Evolutionary conservation across 2,329 filamentous ascomycete genomes (phyloP), one percentile per base, ranked within the genome.

Genomic region (Byssothecium circinans): DNA sequence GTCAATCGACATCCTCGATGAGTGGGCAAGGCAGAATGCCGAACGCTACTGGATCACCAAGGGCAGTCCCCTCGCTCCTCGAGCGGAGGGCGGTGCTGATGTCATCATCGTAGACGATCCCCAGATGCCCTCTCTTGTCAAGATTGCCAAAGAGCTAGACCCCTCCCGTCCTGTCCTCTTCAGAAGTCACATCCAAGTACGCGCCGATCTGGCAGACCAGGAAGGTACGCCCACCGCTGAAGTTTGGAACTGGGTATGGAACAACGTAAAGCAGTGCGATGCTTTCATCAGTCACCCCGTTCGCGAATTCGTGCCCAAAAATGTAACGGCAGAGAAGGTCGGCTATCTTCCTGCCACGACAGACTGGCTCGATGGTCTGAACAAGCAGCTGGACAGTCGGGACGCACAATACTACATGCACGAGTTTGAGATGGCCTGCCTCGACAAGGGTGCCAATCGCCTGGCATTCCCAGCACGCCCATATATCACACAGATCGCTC

Each of bases 241-340:
- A 52, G 83, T 87, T 10, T 94, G 89, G 88, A 74, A 80, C 23
- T 90, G 84, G 73, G 73, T 94, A 8, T 92, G 87, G 87, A 74
- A 81, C 40, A 81, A 83, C 53, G 87, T 90, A 59, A 78, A 86
- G 61, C 70, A 80, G 1, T 84, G 86, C 8, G 88, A 94, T 68
- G 75, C 90, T 65, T 94, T 91, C 70, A 86, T 94, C 69, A 89
- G 86, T 59, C 89, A 94, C 58, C 89, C 89, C 0, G 87, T 94
- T 43, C 82, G 81, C 34, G 77, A 79, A 19, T 94, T 92, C 57
- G 87, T 94, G 8, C 89, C 89, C 2, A 72, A 77, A 23, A 84
- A 76, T 47, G 86, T 94, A 4, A 82, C 84, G 2, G 71, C 70
- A 1, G 75, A 85, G 43, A 87, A 81, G 56, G 84, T 92, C 0